Evolutionary conservation across 2,329 filamentous ascomycete species (phyloP), one percentile per base, ranked within the genome.

Genomic region (Cytospora mali): DNA sequence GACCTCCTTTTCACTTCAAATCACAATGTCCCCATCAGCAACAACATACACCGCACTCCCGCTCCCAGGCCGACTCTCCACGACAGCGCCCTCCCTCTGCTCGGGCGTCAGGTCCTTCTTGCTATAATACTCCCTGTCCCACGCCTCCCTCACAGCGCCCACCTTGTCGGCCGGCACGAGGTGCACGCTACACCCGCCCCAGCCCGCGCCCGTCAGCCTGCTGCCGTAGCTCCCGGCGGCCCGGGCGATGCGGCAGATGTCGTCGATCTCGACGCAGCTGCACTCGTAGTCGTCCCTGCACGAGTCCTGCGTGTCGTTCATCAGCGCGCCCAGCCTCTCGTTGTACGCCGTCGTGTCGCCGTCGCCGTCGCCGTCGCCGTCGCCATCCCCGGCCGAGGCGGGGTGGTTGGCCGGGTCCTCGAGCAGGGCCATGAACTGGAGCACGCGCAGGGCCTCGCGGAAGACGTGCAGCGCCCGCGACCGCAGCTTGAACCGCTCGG

Each of bases 171-270:
- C 90, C 0, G 94, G 90, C 58, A 98, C 90, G 62, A 99, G 83
- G 78, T 99, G 95, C 62, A 99, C 94, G 65, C 87, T 95, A 78
- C 95, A 98, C 2, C 95, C 95, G 66, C 95, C 95, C 95, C 95
- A 99, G 3, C 95, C 95, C 0, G 95, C 95, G 46, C 95, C 95
- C 0, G 94, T 98, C 69, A 97, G 78, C 28, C 94, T 82, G 69
- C 90, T 93, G 29, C 94, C 95, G 73, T 92, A 93, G 21, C 91
- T 87, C 2, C 95, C 95, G 0, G 91, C 91, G 18, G 80, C 81
- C 29, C 88, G 83, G 0, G 93, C 93, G 68, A 98, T 89, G 46
- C 81, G 75, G 75, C 94, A 98, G 42, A 99, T 84, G 66, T 91
- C 83, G 74, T 99, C 94, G n/a, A 98, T 85, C 76, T 98, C 93